Conservation (phyloP, 768 basidiomycete species). For the Nidularia pulvinata region DNA sequence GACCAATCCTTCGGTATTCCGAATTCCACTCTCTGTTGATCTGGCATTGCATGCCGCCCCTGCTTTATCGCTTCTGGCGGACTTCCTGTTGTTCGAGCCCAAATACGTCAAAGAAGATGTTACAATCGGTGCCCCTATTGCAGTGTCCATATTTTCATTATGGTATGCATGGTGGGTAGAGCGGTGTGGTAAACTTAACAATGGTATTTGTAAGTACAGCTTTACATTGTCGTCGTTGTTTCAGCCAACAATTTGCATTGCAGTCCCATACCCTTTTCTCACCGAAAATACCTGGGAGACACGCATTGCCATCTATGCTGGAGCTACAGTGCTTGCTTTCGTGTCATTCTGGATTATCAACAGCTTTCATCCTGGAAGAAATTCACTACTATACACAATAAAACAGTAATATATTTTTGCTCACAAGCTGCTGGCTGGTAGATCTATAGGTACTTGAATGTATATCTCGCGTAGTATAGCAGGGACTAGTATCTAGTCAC, state of each 20-base stretch:
- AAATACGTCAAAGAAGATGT: conserved; percentile 41
- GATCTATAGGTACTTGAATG: too few relatives aligned
- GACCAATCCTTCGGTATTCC: conserved; percentile 18
- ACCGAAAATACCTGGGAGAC: conserved; percentile 51
- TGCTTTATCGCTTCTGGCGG: conserved; percentile 51
- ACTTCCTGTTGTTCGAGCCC: conserved; percentile 68
- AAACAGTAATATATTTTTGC: too few relatives aligned
- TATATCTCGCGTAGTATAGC: too few relatives aligned
- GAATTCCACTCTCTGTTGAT: conserved; percentile 55
- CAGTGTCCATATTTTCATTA: conserved; percentile 22
- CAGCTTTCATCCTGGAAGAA: conserved; percentile 35
- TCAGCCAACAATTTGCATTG: not conserved
- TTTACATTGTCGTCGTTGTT: not conserved
- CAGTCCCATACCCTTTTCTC: conserved; percentile 87
- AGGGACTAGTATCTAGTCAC: too few relatives aligned
- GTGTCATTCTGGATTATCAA: conserved; percentile 62
- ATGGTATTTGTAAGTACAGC: conserved; percentile 51
- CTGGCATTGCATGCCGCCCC: conserved; percentile 69
- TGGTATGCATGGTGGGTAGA: conserved; percentile 72
- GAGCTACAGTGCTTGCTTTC: conserved; percentile 48
- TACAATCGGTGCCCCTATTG: conserved; percentile 21
- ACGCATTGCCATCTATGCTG: conserved; percentile 61
- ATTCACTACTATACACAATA: too few relatives aligned
- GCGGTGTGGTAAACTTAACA: conserved; percentile 58
- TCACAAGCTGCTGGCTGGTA: too few relatives aligned